phyloP scores from a whole-genome alignment of 1,139 yeast species.

The Taiozyma sp. region DNA sequence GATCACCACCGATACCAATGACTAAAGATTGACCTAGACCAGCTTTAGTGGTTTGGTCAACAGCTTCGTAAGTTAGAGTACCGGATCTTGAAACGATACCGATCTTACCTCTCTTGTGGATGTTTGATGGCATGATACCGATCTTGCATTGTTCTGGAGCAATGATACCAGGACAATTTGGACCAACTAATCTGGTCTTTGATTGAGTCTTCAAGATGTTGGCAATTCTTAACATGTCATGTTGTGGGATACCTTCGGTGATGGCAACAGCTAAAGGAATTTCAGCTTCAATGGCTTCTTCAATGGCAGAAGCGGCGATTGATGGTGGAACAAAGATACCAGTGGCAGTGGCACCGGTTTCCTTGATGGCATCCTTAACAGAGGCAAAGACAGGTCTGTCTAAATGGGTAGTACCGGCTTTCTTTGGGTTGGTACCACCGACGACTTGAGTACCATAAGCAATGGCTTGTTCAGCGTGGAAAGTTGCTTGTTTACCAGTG shows the following conservation, averaged over 20 bases:
- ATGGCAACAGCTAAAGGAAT: conserved; percentile 93
- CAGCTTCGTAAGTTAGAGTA: conserved; percentile 98
- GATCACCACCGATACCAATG: conserved; percentile 99
- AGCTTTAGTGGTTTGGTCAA: conserved; percentile 93
- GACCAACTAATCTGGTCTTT: conserved; percentile 96
- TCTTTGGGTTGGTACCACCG: conserved; percentile 98
- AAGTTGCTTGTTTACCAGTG: conserved; percentile 96
- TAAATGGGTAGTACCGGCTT: conserved; percentile 88
- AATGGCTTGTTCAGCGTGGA: conserved; percentile 95
- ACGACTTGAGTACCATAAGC: conserved; percentile 91
- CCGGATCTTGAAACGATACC: conserved; percentile 98
- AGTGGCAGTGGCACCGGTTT: conserved; percentile 90
- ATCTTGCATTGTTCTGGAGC: conserved; percentile 98
- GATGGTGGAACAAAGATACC: conserved; percentile 99
- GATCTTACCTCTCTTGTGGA: conserved; percentile 89
- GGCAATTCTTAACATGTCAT: conserved; percentile 94
- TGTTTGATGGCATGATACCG: conserved; percentile 96
- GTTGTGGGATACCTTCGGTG: conserved; percentile 99
- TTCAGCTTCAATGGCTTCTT: conserved; percentile 97
- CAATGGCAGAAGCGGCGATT: conserved; percentile 91
- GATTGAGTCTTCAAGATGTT: conserved; percentile 90
- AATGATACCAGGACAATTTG: conserved; percentile 98
- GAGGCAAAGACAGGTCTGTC: conserved; percentile 85
- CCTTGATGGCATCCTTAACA: conserved; percentile 83
- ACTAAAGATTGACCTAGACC: conserved; percentile 97